These are phyloP conservation scores for Endothia cerciana DNA, from an alignment of 2,329 filamentous ascomycete species.

Conservation along the genomic window DNA sequence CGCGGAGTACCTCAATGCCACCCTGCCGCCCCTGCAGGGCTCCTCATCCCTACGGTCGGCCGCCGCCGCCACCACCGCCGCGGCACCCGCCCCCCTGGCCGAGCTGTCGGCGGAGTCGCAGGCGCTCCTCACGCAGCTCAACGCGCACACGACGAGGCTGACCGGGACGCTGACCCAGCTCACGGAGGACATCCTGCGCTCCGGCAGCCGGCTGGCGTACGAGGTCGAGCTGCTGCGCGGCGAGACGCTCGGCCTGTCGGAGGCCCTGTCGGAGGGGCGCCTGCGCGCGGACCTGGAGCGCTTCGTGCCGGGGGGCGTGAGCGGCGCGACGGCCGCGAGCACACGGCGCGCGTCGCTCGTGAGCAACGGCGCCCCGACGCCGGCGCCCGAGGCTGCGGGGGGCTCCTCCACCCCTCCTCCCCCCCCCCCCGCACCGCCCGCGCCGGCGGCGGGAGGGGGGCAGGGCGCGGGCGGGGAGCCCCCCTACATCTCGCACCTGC, in stretches of 20 bases:
- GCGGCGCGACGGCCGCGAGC: conserved; percentile 35
- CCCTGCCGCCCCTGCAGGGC: conserved; percentile 69
- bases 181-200: conserved; percentile 92
- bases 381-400: conserved; percentile 25
- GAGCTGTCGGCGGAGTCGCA: conserved; percentile 83
- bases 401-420: too few relatives aligned
- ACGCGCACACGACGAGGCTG: conserved; percentile 82
- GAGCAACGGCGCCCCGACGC: conserved; percentile 32
- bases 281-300: conserved; percentile 72
- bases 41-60: conserved; percentile 34
- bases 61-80: too few relatives aligned
- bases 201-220: conserved; percentile 86
- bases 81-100: conserved; percentile 61
- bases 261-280: conserved; percentile 64
- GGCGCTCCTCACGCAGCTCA: conserved; percentile 82
- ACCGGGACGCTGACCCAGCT: conserved; percentile 82
- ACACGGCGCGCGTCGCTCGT: conserved; percentile 29
- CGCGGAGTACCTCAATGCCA: conserved; percentile 81
- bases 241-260: conserved; percentile 79
- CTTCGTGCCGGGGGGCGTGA: conserved; percentile 64
- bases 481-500: conserved; percentile 75
- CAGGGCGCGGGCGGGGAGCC: conserved; percentile 51
- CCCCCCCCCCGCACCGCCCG: conserved; percentile 28
- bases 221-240: conserved; percentile 93
- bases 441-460: conserved; percentile 9